A percentile compares a stretch with the other conserved stretches of the same genome.
Evolutionary conservation across 495 filamentous ascomycete species (phyloP).

Genomic region (Aspergillus egyptiacus): DNA sequence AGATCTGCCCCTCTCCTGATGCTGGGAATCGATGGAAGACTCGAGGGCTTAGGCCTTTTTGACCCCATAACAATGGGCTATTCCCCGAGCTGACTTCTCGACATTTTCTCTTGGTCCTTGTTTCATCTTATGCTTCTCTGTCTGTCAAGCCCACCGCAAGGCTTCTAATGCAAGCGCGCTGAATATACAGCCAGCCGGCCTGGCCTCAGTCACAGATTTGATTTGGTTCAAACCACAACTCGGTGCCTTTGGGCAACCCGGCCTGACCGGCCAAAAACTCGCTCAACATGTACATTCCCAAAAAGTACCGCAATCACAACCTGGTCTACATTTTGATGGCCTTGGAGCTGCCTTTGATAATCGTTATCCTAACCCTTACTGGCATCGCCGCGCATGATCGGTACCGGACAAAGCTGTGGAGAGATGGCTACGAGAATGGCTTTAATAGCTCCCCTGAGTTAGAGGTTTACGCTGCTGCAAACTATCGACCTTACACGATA

Average conservation of each 20-base stretch:
- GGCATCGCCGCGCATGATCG: constrained; percentile 74
- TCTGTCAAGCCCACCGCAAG: constrained; percentile 17
- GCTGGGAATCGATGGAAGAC: constrained; percentile 20
- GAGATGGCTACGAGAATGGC: constrained; percentile 68
- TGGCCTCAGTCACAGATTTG: constrained; percentile 23
- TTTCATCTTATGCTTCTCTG: constrained; percentile 15
- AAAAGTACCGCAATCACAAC: constrained; percentile 60
- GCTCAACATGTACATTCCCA: constrained; percentile 35
- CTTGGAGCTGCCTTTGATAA: constrained; percentile 60
- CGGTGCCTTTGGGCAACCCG: not conserved
- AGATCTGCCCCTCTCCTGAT: constrained; percentile 28
- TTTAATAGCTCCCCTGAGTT: constrained; percentile 77
- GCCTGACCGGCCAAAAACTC: constrained; percentile 1
- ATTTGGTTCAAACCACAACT: not conserved
- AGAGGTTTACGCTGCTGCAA: constrained; percentile 69
- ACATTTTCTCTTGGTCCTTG: constrained; percentile 9
- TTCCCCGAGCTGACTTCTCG: constrained; percentile 14
- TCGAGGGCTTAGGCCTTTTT: constrained; percentile 2
- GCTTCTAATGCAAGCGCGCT: constrained; percentile 28
- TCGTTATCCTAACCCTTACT: constrained; percentile 70
- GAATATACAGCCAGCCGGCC: constrained; percentile 39
- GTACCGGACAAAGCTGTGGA: constrained; percentile 76
- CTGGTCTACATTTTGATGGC: constrained; percentile 61
- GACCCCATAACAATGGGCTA: constrained; percentile 16
- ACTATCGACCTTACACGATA: constrained; percentile 57